phyloP scores from a whole-genome alignment of 768 basidiomycete species.

The Russula brevipes region DNA sequence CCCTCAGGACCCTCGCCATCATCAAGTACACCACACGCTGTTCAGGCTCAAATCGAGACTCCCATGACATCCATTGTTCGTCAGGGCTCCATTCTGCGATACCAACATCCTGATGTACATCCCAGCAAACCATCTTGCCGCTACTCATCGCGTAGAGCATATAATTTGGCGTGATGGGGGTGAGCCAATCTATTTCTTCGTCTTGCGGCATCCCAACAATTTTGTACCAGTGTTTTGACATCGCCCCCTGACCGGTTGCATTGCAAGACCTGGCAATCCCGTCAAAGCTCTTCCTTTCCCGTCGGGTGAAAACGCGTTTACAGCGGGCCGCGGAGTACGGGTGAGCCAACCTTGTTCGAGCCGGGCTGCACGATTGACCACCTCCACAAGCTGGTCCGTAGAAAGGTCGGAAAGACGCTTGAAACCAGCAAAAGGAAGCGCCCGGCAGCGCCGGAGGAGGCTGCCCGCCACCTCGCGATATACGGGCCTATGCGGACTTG shows the following conservation, averaged over 20 bases:
- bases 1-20: conserved; percentile 43
- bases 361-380: conserved; percentile 57
- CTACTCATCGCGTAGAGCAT: conserved; percentile 71
- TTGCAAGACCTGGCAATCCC: background rate
- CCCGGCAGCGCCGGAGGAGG: conserved; percentile 60
- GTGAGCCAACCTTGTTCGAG: conserved; percentile 59
- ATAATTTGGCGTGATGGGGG: conserved; percentile 69
- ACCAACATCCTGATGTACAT: conserved; percentile 46
- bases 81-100: conserved; percentile 65
- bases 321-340: conserved; percentile 50
- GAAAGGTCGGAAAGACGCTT: conserved; percentile 61
- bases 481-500: conserved; percentile 52
- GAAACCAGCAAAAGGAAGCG: conserved; percentile 64
- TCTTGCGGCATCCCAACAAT: conserved; percentile 59
- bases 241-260: conserved; percentile 22
- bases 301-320: conserved; percentile 28
- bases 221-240: conserved; percentile 55
- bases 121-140: conserved; percentile 74
- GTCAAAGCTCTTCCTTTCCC: background rate
- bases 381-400: conserved; percentile 53
- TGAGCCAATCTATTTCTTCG: conserved; percentile 72
- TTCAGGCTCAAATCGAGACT: conserved; percentile 72
- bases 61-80: conserved; percentile 66
- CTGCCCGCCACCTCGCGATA: conserved; percentile 59
- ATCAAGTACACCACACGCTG: conserved; percentile 66